Base-by-base conservation (phyloP, 2,329 filamentous ascomycete species). In the Biscogniauxia mediterranea region DNA sequence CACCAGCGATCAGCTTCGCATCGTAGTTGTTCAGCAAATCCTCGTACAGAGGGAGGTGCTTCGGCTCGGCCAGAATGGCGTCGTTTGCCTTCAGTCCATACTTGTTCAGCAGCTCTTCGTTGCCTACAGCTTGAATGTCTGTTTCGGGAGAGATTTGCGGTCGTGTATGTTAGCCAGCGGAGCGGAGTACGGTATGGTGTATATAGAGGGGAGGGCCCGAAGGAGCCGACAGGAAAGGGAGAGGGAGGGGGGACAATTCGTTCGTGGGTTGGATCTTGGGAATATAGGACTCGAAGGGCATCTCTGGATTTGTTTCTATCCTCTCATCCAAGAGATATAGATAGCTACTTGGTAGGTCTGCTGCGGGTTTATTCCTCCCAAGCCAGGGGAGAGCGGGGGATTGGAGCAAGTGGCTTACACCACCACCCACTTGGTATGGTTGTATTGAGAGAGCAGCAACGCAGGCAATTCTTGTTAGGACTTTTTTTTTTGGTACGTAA, bases 81-180 rank as follows among this genome's bases (percentile, higher is more conserved):
- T 99, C 94, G 81, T 99, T 97, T 77, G 90, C 85, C 84, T 99
- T 97, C 73, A 99, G 85, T 62, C 81, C 88, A 77, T 99, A 99
- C 84, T 97, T 96, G 69, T 93, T 82, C 63, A 99, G 90, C 59
- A 98, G 88, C 28, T 87, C 88, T 71, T 93, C 85, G 78, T 94
- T 86, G 71, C 93, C 96, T 71, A 81, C 72, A 71, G 90, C 95
- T 81, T 97, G 94, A 77, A 99, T 99, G 77, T 99, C 91, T 93
- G 70, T 55, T 55, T 32, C 54, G 52, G 51, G 55, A 50, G 60
- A 11, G 32, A 26, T 19, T 49, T 9, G 32, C 8, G 15, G 19
- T 17, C 17, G 52, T 9, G 56, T 46, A 25, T 50, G 28, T 32
- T 15, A 54, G 55, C 53, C 42, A 52, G 54, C n/a, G 32, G n/a